Evolutionary conservation across 1,284 basidiomycete genomes (phyloP).

Genomic region (Rhodofomes roseus): DNA sequence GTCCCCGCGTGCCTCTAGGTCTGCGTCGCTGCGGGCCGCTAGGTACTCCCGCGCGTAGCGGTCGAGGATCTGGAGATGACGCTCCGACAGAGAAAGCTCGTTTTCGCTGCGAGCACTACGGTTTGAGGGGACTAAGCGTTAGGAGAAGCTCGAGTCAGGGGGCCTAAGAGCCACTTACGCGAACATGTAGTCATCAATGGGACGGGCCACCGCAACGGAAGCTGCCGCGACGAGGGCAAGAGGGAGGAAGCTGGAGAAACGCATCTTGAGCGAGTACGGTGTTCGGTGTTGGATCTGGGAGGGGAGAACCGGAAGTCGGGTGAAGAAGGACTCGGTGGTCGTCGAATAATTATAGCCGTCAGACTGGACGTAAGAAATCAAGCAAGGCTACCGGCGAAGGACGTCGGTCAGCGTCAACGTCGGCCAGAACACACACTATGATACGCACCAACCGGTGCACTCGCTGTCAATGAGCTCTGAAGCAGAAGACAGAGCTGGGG

Average conservation of each 20-base stretch:
- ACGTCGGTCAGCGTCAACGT: background rate
- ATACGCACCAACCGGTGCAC: background rate
- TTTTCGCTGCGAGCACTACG: background rate
- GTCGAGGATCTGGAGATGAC: background rate
- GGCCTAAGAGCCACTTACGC: background rate
- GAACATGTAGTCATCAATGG: background rate
- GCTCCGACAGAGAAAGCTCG: background rate
- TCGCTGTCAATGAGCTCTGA: background rate
- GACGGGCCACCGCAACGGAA: background rate
- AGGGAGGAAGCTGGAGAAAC: background rate
- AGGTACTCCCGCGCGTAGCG: background rate
- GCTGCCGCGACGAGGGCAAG: background rate
- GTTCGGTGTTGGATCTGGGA: too few species aligned
- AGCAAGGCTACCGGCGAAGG: background rate
- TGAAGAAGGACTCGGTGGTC: background rate
- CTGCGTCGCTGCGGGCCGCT: background rate
- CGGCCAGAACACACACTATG: too few species aligned
- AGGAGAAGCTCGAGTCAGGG: background rate
- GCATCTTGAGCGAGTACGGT: background rate
- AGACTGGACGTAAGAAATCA: background rate
- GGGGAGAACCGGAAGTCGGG: background rate
- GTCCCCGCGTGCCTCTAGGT: background rate
- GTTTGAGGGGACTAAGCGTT: background rate
- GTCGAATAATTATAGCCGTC: background rate
- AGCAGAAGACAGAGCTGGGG: background rate